phyloP scores from a whole-genome alignment of 768 basidiomycete species.

The Kwoniella sp. region DNA sequence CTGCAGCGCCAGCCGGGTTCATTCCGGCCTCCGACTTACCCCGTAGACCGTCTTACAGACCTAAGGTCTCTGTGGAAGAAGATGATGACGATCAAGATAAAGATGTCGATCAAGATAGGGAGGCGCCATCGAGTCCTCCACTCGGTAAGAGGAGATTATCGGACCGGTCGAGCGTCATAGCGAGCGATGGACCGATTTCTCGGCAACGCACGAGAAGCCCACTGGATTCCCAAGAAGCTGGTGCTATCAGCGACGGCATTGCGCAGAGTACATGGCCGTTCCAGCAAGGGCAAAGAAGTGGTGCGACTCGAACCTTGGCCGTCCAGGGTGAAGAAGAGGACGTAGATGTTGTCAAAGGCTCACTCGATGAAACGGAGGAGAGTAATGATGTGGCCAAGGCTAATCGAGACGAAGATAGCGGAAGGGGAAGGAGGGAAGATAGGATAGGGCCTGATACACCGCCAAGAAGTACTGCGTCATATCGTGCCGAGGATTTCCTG shows the following conservation, averaged over 20 bases:
- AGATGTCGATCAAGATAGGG: neutral
- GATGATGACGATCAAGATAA: neutral
- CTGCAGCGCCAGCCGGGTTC: slow-evolving; percentile 1
- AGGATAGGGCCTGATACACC: neutral
- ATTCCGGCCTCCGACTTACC: neutral
- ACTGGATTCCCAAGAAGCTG: neutral
- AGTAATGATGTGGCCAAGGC: too few relatives aligned
- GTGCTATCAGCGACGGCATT: too few relatives aligned
- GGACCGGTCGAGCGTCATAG: neutral
- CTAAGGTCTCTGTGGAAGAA: neutral
- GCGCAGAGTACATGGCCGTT: neutral
- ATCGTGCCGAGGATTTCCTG: neutral
- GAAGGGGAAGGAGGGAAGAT: neutral
- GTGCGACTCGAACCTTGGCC: neutral
- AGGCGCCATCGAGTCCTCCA: neutral
- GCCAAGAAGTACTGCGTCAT: neutral
- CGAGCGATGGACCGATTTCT: neutral
- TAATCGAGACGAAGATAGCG: too few relatives aligned
- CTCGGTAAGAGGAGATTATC: slow-evolving; percentile 1
- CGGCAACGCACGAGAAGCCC: neutral
- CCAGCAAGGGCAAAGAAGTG: neutral
- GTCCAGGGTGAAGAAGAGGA: too few relatives aligned
- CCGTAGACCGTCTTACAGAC: neutral
- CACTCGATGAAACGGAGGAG: too few relatives aligned
- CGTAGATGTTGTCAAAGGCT: too few relatives aligned